These are phyloP conservation scores for Starmerella sp. DNA, from an alignment of 805 yeast genomes.

Conservation along the genomic window DNA sequence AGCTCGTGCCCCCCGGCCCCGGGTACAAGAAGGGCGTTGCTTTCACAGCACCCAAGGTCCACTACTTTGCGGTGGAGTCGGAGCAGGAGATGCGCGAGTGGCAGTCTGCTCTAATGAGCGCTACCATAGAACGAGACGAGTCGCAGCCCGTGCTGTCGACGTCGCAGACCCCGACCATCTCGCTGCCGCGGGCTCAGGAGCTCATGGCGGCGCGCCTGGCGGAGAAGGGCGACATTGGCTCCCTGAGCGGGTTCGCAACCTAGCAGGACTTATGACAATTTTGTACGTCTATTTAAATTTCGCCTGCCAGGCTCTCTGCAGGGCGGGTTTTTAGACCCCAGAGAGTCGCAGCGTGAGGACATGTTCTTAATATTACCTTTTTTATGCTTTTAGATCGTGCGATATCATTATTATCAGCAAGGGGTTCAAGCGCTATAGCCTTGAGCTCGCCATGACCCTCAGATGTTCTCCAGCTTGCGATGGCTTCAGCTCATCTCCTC, in stretches of 20 bases:
- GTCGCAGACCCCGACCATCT: conserved; percentile 90
- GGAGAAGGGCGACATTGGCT: conserved; percentile 19
- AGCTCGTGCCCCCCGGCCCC: conserved; percentile 92
- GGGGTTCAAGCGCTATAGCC: too few relatives aligned
- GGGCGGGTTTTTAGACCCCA: too few relatives aligned
- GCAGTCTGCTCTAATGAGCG: conserved; percentile 90
- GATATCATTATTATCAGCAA: too few relatives aligned
- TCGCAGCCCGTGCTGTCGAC: conserved; percentile 83
- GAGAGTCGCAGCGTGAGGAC: too few relatives aligned
- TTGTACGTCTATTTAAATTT: neutral
- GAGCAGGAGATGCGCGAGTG: conserved; percentile 86
- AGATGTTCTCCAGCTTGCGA: too few relatives aligned
- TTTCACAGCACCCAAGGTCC: conserved; percentile 91
- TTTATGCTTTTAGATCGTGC: too few relatives aligned
- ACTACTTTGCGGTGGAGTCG: conserved; percentile 89
- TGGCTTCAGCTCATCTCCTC: conserved; percentile 30
- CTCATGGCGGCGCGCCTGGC: conserved; percentile 73
- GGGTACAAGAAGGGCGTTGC: conserved; percentile 92
- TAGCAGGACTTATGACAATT: neutral
- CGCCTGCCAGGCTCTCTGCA: neutral
- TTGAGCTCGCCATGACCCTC: too few relatives aligned
- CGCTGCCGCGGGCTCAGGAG: conserved; percentile 77
- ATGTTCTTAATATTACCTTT: neutral
- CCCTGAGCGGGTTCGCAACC: conserved; percentile 7
- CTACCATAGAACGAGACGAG: conserved; percentile 93